Base-by-base conservation (phyloP, 1,284 basidiomycete species). In the Austroboletus niveus region DNA sequence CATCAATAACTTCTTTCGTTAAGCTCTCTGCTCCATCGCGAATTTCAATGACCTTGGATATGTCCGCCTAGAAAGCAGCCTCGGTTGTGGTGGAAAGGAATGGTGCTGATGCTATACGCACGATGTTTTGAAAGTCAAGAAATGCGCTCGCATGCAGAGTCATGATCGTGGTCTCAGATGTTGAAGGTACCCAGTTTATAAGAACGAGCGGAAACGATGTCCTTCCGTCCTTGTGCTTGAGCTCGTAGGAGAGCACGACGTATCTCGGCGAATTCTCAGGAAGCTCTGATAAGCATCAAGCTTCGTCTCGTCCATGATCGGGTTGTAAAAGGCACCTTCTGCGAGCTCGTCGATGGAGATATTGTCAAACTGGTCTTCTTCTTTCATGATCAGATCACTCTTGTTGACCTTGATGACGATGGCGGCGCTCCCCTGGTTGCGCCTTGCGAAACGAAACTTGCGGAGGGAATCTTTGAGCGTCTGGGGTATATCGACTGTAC, bases 251-350 rank as follows among this genome's bases (percentile, higher is more conserved):
- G 30, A 90, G 73, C 20, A 98, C 69, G 43, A 97, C 82, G 67
- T 93, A 97, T 60, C 94, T 81, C 10, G 94, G 94, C 6, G 88
- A 82, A 69, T 90, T 91, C 71, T 92, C 92, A 0, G 94, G 94
- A 7, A 98, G 78, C 64, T 96, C 95, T 95, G 40, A 30, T 5
- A 12, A 39, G 22, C 22, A 52, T 56, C 34, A 52, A 43, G 29
- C 34, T 52, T 27, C 27, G 27, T 22, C 32, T 27, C 30, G 22
- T 43, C 41, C 29, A 44, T 4, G 45, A 53, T 50, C 22, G 14
- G 17, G 29, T 43, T 17, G 39, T 52, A 24, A 42, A 32, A 24
- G 57, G 65, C 55, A 92, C 92, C 92, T 72, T 94, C 87, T 12
- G 83, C 89, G 38, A 95, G 82, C 32, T 94, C 91, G 60, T 92